Evolutionary conservation across 2,329 filamentous ascomycete genomes (phyloP).

Genomic region (Aspergillus fumigatiaffinis): DNA sequence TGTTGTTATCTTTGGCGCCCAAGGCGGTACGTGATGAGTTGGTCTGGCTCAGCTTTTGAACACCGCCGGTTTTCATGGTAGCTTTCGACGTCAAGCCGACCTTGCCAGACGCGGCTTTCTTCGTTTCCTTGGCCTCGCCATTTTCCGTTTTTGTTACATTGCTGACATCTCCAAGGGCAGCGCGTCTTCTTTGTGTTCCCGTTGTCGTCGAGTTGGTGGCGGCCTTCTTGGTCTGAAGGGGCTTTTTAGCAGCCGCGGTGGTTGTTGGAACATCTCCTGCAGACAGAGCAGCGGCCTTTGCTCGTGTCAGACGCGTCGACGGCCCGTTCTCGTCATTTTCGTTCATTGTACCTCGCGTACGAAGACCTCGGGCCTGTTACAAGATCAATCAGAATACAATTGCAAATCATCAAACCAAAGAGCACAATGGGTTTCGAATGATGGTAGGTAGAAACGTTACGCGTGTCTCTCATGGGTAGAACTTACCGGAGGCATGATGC

Average conservation of each 20-base stretch:
- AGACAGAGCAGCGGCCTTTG: conserved; percentile 73
- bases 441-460: conserved; percentile 1
- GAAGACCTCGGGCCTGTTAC: conserved; percentile 62
- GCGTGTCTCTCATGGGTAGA: not conserved
- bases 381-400: conserved; percentile 35
- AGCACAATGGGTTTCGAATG: conserved; percentile 2
- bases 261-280: conserved; percentile 45
- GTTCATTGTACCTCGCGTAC: conserved; percentile 74
- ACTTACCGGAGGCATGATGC: conserved; percentile 57
- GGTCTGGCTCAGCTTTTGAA: conserved; percentile 66
- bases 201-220: conserved; percentile 43
- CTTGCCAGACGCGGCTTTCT: conserved; percentile 66
- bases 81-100: conserved; percentile 72
- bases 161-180: conserved; percentile 88
- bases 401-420: conserved; percentile 8
- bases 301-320: conserved; percentile 83
- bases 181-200: conserved; percentile 65
- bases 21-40: conserved; percentile 61
- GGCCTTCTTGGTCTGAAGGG: conserved; percentile 68
- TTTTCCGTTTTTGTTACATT: conserved; percentile 74
- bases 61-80: conserved; percentile 69
- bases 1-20: conserved; percentile 58
- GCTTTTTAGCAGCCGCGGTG: conserved; percentile 61
- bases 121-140: conserved; percentile 60
- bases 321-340: conserved; percentile 90